Conservation (phyloP, 768 basidiomycete genomes). For the Fomitopsis pulvina region DNA sequence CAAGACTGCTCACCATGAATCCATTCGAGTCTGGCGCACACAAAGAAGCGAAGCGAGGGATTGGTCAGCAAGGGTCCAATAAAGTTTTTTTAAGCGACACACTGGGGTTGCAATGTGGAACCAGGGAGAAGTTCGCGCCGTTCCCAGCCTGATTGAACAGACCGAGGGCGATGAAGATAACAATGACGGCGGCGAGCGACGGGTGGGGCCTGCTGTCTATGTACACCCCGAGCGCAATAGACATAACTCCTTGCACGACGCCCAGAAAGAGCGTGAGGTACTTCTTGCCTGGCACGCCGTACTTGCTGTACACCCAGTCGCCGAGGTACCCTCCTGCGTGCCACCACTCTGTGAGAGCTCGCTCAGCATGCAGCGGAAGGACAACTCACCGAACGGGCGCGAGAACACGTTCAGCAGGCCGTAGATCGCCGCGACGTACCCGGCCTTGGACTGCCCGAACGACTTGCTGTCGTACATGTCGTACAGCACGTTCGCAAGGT, state of each 20-base stretch:
- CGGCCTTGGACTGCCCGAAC: slow-evolving; percentile 45
- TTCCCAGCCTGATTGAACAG: slow-evolving; percentile 37
- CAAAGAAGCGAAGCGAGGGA: not conserved
- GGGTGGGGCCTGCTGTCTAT: slow-evolving; percentile 20
- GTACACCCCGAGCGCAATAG: slow-evolving; percentile 42
- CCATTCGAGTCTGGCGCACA: slow-evolving; percentile 25
- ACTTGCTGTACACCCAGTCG: slow-evolving; percentile 37
- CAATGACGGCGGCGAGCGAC: slow-evolving; percentile 28
- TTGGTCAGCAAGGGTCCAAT: not conserved
- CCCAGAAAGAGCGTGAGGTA: slow-evolving; percentile 38
- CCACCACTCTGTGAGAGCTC: not conserved
- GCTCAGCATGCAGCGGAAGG: not conserved
- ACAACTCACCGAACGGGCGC: slow-evolving; percentile 32
- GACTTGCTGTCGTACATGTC: slow-evolving; percentile 25
- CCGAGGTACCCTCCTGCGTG: slow-evolving; percentile 36
- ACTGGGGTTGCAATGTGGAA: slow-evolving; percentile 42
- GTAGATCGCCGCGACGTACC: slow-evolving; percentile 34
- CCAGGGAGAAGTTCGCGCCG: slow-evolving; percentile 44
- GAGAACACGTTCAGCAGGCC: slow-evolving; percentile 48
- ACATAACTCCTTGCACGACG: slow-evolving; percentile 35
- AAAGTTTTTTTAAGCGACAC: slow-evolving; percentile 10
- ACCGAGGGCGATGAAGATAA: slow-evolving; percentile 33
- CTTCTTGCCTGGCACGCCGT: slow-evolving; percentile 43
- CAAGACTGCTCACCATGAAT: slow-evolving; percentile 23
- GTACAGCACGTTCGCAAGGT: slow-evolving; percentile 41